Evolutionary conservation across 2,329 filamentous ascomycete species (phyloP).

Genomic region (Aspergillus transmontanensis): DNA sequence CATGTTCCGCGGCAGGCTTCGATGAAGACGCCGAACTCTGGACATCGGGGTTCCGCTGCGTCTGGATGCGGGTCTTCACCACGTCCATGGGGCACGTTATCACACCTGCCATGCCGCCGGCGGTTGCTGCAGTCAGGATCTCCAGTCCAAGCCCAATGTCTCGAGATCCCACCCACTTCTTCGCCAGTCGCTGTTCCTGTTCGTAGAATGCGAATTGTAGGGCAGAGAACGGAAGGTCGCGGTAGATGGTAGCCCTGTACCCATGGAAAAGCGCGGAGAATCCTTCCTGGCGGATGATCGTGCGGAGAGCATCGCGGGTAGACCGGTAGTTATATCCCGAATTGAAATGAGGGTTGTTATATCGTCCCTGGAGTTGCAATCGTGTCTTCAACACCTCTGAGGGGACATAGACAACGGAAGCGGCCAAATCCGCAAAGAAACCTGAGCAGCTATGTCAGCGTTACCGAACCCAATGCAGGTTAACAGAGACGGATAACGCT

Average conservation of each 20-base stretch:
- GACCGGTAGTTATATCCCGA: constrained; percentile 96
- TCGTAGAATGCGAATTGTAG: constrained; percentile 98
- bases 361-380: constrained; percentile 88
- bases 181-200: constrained; percentile 82
- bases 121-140: constrained; percentile 83
- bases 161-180: constrained; percentile 72
- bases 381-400: constrained; percentile 98
- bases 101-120: constrained; percentile 89
- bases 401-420: constrained; percentile 91
- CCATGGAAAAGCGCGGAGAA: constrained; percentile 86
- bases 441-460: constrained; percentile 52
- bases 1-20: constrained; percentile 32
- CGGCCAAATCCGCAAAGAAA: constrained; percentile 89
- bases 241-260: constrained; percentile 94
- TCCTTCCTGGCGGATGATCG: constrained; percentile 82
- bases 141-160: constrained; percentile 87
- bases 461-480: not conserved
- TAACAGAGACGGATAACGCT: constrained; percentile 22
- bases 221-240: constrained; percentile 93
- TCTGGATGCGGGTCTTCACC: constrained; percentile 95
- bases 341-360: constrained; percentile 91
- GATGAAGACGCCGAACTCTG: constrained; percentile 24
- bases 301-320: constrained; percentile 79
- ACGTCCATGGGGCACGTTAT: constrained; percentile 96
- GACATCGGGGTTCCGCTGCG: constrained; percentile 70